phyloP scores from a whole-genome alignment of 2,329 filamentous ascomycete species.

The Cladosporium sp. region DNA sequence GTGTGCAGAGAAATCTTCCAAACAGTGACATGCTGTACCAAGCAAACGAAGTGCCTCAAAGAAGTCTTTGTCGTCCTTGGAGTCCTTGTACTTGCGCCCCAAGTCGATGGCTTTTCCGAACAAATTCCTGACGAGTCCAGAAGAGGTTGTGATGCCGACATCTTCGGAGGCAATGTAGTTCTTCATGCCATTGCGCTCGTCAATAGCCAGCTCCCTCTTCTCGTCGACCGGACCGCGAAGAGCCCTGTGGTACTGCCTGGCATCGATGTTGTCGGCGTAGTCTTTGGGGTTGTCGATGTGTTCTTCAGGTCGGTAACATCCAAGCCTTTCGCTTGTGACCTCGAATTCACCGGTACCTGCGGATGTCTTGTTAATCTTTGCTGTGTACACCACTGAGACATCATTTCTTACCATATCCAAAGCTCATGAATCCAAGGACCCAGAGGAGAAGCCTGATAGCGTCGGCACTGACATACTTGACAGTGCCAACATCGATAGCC shows the following conservation, averaged over 20 bases:
- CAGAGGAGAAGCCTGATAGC: conserved; percentile 58
- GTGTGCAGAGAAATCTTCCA: conserved; percentile 91
- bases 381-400: neutral
- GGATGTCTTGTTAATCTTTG: neutral
- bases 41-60: conserved; percentile 84
- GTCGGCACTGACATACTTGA: conserved; percentile 55
- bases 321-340: conserved; percentile 55
- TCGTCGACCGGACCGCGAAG: conserved; percentile 83
- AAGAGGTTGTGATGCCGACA: conserved; percentile 76
- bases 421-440: conserved; percentile 57
- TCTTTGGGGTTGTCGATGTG: conserved; percentile 55
- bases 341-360: conserved; percentile 55
- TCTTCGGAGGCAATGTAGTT: conserved; percentile 92
- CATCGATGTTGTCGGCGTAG: conserved; percentile 84
- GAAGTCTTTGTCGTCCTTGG: conserved; percentile 71
- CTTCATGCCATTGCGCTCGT: conserved; percentile 65
- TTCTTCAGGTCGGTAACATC: conserved; percentile 53
- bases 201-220: conserved; percentile 72
- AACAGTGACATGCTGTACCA: conserved; percentile 84
- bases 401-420: conserved; percentile 48
- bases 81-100: conserved; percentile 70
- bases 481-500: conserved; percentile 56
- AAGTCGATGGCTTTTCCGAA: conserved; percentile 75
- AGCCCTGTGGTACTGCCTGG: conserved; percentile 75
- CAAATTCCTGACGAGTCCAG: conserved; percentile 71